phyloP scores from a whole-genome alignment of 73 alveolate genomes.

The Paramecium octaurelia region DNA sequence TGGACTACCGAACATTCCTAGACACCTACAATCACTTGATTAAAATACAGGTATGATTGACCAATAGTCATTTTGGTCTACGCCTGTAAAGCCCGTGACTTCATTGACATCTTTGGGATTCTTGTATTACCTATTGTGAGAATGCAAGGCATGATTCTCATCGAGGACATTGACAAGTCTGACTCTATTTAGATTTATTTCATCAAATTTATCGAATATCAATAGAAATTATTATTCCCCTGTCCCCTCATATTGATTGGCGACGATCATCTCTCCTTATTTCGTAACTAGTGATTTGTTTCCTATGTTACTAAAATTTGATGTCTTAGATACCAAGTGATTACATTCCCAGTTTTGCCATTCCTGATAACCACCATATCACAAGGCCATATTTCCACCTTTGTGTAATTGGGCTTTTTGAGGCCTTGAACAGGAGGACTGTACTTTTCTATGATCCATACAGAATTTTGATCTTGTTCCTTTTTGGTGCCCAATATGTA shows the following conservation, averaged over 20 bases:
- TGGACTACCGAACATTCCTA: background rate
- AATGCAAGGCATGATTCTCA: background rate
- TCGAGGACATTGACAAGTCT: background rate
- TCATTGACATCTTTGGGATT: slow-evolving; percentile 9
- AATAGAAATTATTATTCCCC: slow-evolving; percentile 11
- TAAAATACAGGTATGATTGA: background rate
- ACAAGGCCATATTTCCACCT: slow-evolving; percentile 40
- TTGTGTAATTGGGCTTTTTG: background rate
- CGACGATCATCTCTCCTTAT: slow-evolving; percentile 5
- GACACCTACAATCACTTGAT: background rate
- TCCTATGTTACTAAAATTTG: background rate
- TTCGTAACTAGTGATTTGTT: background rate
- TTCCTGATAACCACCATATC: slow-evolving; percentile 3
- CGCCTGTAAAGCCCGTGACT: background rate
- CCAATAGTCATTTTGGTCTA: slow-evolving; percentile 34
- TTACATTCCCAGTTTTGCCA: background rate
- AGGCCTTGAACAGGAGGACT: background rate
- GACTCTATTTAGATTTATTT: background rate
- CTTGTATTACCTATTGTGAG: background rate
- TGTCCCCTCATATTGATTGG: slow-evolving; percentile 6
- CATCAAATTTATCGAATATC: background rate
- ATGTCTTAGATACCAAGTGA: background rate
- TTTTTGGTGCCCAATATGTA: background rate
- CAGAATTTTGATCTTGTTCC: background rate
- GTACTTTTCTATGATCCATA: slow-evolving; percentile 33